Evolutionary conservation across 2,329 filamentous ascomycete species (phyloP).

Genomic region (Venturia asperata): DNA sequence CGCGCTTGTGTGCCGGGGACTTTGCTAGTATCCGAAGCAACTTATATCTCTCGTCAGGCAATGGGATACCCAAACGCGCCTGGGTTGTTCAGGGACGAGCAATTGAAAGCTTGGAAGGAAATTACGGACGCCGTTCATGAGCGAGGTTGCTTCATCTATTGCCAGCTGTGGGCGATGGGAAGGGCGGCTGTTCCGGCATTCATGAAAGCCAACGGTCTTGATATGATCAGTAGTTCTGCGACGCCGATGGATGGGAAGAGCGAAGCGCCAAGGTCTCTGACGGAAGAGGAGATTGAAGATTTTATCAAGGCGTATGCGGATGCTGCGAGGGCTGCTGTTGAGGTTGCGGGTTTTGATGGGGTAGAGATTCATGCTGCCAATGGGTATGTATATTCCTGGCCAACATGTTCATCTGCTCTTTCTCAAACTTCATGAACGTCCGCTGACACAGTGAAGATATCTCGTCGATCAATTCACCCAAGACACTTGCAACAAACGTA

Average conservation of each 20-base stretch:
- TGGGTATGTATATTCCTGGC: constrained; percentile 9
- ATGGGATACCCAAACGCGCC: constrained; percentile 48
- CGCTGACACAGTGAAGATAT: constrained; percentile 46
- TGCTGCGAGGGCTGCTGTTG: constrained; percentile 40
- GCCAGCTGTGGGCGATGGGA: constrained; percentile 57
- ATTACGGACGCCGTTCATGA: constrained; percentile 57
- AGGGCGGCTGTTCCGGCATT: constrained; percentile 42
- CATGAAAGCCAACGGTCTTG: constrained; percentile 29
- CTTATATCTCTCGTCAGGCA: constrained; percentile 42
- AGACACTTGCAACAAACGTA: constrained; percentile 48
- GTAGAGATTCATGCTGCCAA: constrained; percentile 45
- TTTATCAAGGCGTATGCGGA: constrained; percentile 35
- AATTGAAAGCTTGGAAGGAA: constrained; percentile 53
- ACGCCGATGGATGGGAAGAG: constrained; percentile 32
- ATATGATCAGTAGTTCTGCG: constrained; percentile 28
- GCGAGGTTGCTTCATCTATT: constrained; percentile 54
- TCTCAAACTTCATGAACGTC: too few species aligned
- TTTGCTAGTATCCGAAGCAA: constrained; percentile 53
- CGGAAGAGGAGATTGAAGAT: constrained; percentile 34
- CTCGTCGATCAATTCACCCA: constrained; percentile 58
- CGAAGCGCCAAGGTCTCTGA: constrained; percentile 32
- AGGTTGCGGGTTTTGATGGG: constrained; percentile 52
- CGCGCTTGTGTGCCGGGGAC: constrained; percentile 47
- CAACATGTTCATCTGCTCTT: too few species aligned
- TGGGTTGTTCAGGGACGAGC: constrained; percentile 50